Evolutionary conservation across 2,329 filamentous ascomycete species (phyloP), one percentile per base, ranked within the genome.

Genomic region (Fusarium sp.): DNA sequence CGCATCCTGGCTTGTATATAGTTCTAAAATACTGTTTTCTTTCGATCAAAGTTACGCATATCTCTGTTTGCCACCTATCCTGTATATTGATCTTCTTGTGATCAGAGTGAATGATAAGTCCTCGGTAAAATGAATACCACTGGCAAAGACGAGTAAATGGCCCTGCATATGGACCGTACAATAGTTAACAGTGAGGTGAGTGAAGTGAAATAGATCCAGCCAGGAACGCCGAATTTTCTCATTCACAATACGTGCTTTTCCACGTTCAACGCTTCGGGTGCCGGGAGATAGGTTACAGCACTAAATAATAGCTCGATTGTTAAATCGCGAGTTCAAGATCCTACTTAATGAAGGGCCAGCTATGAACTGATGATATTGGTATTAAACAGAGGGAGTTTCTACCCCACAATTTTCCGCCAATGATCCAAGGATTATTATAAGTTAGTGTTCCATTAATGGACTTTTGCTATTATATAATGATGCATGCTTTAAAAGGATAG

Each of bases 191-290:
- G 11, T 9, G 2, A 6, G 9, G 14, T 9, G 20, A 17, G 2
- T 35, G 32, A 2, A 0, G 32, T 35, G 14, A 17, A 35, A 51
- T 6, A 9, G 15, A 0, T 3, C 17, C 12, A 3, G 8, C 1
- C 17, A 20, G 32, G 12, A 14, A 3, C 12, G 17, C 32, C n/a
- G 20, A 20, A 24, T 18, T 18, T 8, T 24, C 17, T 24, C 3
- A 20, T 11, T 20, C 20, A 1, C 4, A 35, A 35, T 15, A 4
- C 10, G 12, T 20, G n/a, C 32, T 10, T 35, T 3, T 24, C 2
- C 17, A 26, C 8, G 4, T 24, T 20, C 13, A 26, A 15, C 35
- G 2, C 5, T 20, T 26, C 5, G 17, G 8, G 9, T 8, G 5
- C 17, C 8, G 7, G 9, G 6, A 22, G 11, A 3, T 53, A 4